Evolutionary conservation across 2,329 filamentous ascomycete genomes (phyloP).

Genomic region (Botrytis elliptica): DNA sequence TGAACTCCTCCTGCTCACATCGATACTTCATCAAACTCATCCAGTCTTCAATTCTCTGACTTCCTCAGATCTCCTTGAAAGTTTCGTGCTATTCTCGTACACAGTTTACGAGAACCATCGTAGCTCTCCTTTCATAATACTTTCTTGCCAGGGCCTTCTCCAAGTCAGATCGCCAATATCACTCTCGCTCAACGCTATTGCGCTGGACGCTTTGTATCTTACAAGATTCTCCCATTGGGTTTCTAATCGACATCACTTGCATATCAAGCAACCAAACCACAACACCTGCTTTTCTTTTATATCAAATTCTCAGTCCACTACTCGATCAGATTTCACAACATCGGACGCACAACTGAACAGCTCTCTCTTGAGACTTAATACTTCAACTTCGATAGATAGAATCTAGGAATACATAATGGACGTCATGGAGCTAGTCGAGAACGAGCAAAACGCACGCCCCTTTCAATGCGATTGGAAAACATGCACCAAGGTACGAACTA

Average conservation of each 20-base stretch:
- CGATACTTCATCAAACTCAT: slow-evolving; percentile 18
- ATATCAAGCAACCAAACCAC: neutral
- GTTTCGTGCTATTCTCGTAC: neutral
- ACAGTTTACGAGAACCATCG: neutral
- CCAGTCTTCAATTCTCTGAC: slow-evolving; percentile 31
- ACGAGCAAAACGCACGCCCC: slow-evolving; percentile 60
- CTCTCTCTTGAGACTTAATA: slow-evolving; percentile 15
- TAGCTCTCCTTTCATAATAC: slow-evolving; percentile 7
- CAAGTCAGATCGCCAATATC: slow-evolving; percentile 15
- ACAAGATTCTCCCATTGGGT: slow-evolving; percentile 12
- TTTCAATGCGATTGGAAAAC: slow-evolving; percentile 64
- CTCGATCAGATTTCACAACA: neutral
- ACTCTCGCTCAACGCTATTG: slow-evolving; percentile 28
- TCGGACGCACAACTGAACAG: neutral
- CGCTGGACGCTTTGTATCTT: slow-evolving; percentile 31
- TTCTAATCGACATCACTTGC: neutral
- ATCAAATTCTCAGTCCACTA: neutral
- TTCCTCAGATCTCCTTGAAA: slow-evolving; percentile 29
- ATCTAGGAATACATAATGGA: slow-evolving; percentile 48
- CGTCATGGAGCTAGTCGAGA: slow-evolving; percentile 63
- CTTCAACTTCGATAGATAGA: neutral
- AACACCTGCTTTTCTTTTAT: neutral
- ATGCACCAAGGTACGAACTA: slow-evolving; percentile 57
- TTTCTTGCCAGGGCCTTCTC: slow-evolving; percentile 17
- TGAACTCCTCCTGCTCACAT: slow-evolving; percentile 28